Conservation (phyloP, 805 yeast species). For the Saccharomyces mikatae region DNA sequence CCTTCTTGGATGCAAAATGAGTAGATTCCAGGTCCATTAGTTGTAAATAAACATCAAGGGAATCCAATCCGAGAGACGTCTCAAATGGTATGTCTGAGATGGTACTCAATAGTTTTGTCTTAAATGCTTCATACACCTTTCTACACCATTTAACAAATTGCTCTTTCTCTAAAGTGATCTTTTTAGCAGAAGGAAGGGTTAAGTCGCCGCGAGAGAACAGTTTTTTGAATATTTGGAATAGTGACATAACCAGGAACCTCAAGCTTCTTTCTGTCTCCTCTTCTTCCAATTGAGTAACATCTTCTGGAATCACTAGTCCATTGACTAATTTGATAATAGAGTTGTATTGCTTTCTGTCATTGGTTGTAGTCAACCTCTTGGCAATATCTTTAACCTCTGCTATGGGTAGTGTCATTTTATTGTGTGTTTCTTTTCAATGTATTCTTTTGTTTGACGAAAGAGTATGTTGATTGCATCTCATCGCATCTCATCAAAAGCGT, state of each 20-base stretch:
- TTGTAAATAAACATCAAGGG: constrained; percentile 47
- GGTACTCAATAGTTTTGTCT: constrained; percentile 36
- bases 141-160: constrained; percentile 55
- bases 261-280: constrained; percentile 16
- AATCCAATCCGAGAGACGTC: constrained; percentile 44
- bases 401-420: constrained; percentile 12
- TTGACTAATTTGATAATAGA: constrained; percentile 25
- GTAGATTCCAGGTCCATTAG: constrained; percentile 49
- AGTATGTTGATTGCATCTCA: constrained; percentile 6
- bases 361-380: constrained; percentile 20
- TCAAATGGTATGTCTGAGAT: constrained; percentile 35
- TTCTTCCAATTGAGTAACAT: constrained; percentile 4
- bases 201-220: constrained; percentile 28
- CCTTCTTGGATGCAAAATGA: constrained; percentile 40
- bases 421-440: background rate
- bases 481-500: constrained; percentile 14
- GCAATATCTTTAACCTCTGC: constrained; percentile 24
- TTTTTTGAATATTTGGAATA: constrained; percentile 28
- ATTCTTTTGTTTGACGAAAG: background rate
- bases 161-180: constrained; percentile 4
- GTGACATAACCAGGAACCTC: constrained; percentile 26
- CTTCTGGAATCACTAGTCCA: constrained; percentile 9
- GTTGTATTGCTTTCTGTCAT: constrained; percentile 28
- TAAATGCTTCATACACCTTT: constrained; percentile 48
- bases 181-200: constrained; percentile 21